A percentile compares a stretch with the other conserved stretches of the same genome.
Evolutionary conservation across 495 filamentous ascomycete species (phyloP).

Genomic region (Tuber magnatum): DNA sequence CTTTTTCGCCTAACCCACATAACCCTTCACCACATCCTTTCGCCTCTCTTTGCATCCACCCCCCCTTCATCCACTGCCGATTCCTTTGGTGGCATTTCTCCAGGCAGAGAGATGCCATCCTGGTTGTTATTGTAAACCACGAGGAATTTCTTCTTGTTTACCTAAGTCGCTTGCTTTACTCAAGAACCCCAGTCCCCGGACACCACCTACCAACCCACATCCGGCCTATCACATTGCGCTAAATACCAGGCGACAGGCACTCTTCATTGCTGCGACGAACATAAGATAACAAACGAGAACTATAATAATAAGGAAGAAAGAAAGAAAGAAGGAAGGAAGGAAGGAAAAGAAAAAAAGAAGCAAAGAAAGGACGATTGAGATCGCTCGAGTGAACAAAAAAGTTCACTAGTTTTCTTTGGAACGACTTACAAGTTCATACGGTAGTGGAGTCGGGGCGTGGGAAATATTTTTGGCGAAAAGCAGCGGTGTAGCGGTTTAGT

Average conservation of each 20-base stretch:
- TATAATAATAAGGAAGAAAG: background rate
- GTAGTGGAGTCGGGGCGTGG: constrained; percentile 19
- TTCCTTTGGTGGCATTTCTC: constrained; percentile 30
- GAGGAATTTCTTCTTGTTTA: constrained; percentile 15
- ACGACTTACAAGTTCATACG: constrained; percentile 13
- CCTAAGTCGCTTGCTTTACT: constrained; percentile 24
- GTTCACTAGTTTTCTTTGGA: constrained; percentile 17
- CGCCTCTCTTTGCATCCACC: constrained; percentile 4
- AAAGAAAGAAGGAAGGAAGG: constrained; percentile 5
- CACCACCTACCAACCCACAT: constrained; percentile 25
- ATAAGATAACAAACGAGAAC: background rate
- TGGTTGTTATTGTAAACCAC: constrained; percentile 12
- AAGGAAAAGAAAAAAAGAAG: constrained; percentile 20
- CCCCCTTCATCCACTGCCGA: constrained; percentile 26
- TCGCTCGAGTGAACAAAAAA: constrained; percentile 20
- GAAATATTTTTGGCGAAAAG: constrained; percentile 12
- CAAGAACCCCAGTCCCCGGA: constrained; percentile 25
- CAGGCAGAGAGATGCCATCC: constrained; percentile 26
- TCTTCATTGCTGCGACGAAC: background rate
- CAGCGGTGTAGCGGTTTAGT: constrained; percentile 20
- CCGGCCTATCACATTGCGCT: background rate
- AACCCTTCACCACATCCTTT: background rate
- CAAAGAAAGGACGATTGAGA: constrained; percentile 12
- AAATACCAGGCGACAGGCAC: background rate
- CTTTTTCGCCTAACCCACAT: constrained; percentile 5